Percentiles rank a stretch among this genome's conserved stretches.
phyloP scores from a whole-genome alignment of 306 rosid genomes.

The Potentilla sterilis region DNA sequence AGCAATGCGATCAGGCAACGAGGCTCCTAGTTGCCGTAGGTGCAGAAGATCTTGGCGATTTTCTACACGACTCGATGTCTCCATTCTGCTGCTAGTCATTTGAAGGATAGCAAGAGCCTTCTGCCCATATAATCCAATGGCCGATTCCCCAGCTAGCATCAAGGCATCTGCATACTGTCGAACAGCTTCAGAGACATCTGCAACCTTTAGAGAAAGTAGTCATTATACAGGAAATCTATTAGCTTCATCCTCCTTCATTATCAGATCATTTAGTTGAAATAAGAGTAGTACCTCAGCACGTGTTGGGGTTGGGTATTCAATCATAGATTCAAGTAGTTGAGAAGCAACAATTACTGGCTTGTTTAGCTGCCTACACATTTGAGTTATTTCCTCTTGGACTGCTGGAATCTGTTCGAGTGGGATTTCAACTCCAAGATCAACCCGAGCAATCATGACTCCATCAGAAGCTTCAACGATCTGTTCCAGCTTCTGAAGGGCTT shows the following conservation, averaged over 20 bases:
- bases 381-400: conserved; percentile 64
- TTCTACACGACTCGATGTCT: conserved; percentile 70
- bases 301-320: conserved; percentile 96
- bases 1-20: conserved; percentile 64
- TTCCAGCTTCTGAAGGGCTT: conserved; percentile 66
- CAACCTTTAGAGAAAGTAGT: conserved; percentile 51
- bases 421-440: conserved; percentile 87
- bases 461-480: conserved; percentile 76
- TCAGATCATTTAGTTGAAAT: background rate
- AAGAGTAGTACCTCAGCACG: conserved; percentile 68
- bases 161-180: conserved; percentile 83
- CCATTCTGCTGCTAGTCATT: conserved; percentile 73
- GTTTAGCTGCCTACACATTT: conserved; percentile 71
- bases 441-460: conserved; percentile 92
- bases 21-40: conserved; percentile 57
- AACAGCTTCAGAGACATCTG: conserved; percentile 90
- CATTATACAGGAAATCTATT: background rate
- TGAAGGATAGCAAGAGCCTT: conserved; percentile 78
- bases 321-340: conserved; percentile 92
- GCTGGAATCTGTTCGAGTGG: conserved; percentile 87
- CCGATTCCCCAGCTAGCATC: conserved; percentile 90
- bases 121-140: conserved; percentile 69
- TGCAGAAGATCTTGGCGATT: conserved; percentile 44
- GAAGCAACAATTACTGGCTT: conserved; percentile 93
- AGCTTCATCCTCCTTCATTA: background rate